Percentiles rank a stretch among this genome's conserved stretches.
Conservation (phyloP, 1,284 basidiomycete species). For the Waitea zeae region DNA sequence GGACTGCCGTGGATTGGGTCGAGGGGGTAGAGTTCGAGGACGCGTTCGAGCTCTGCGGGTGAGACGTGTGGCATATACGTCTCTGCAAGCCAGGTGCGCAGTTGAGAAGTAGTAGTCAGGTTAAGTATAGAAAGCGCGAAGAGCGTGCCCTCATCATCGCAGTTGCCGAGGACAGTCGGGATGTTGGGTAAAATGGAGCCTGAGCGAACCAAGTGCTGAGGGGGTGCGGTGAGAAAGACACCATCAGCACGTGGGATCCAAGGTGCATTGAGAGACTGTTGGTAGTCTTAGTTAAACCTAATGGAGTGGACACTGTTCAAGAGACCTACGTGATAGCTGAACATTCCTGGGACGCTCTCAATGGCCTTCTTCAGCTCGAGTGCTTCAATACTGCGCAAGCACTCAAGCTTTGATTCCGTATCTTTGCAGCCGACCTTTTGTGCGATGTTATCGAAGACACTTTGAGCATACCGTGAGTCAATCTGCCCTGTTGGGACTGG, state of each 20-base stretch:
- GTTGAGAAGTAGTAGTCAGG: not conserved
- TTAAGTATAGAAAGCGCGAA: not conserved
- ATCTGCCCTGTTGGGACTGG: constrained; percentile 15
- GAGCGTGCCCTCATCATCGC: constrained; percentile 7
- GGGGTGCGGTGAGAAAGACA: constrained; percentile 11
- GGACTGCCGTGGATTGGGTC: constrained; percentile 15
- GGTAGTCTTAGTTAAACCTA: not conserved
- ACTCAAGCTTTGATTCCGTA: constrained; percentile 25
- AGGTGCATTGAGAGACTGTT: constrained; percentile 6
- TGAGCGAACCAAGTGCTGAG: constrained; percentile 9
- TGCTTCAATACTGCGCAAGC: constrained; percentile 21
- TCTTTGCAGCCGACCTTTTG: constrained; percentile 22
- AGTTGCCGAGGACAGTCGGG: constrained; percentile 1
- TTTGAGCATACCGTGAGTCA: constrained; percentile 6
- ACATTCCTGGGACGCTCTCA: constrained; percentile 16
- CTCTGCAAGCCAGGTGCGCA: not conserved
- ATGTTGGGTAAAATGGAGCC: constrained; percentile 4
- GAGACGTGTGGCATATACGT: constrained; percentile 10
- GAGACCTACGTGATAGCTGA: constrained; percentile 5
- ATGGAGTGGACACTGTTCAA: not conserved
- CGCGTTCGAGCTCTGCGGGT: constrained; percentile 6
- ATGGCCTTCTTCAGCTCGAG: constrained; percentile 22
- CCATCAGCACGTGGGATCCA: constrained; percentile 15
- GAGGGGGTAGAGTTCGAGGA: constrained; percentile 12
- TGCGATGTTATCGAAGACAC: constrained; percentile 25